Evolutionary conservation across 768 basidiomycete species (phyloP).

Genomic region (Psilocybe cyanescens): DNA sequence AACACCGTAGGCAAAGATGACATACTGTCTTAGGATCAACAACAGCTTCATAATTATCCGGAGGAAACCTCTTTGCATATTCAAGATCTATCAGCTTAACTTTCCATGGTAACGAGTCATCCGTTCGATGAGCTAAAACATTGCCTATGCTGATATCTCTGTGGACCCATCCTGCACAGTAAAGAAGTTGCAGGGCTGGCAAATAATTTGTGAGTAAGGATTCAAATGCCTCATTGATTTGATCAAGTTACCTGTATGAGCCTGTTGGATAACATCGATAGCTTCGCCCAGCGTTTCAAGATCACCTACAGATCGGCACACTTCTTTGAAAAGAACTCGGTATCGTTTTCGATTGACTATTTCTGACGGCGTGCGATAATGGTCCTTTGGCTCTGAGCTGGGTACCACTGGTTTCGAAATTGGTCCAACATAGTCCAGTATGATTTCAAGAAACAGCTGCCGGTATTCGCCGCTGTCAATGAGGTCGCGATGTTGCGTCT

Average conservation of each 20-base stretch:
- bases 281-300: background rate
- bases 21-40: too few relatives aligned
- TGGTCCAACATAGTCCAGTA: background rate
- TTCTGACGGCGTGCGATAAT: background rate
- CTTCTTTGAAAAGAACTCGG: background rate
- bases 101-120: too few relatives aligned
- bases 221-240: too few relatives aligned
- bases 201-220: too few relatives aligned
- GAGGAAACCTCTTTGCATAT: too few relatives aligned
- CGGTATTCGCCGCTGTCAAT: background rate
- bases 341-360: background rate
- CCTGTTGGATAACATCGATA: background rate
- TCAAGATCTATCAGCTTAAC: too few relatives aligned
- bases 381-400: background rate
- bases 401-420: background rate
- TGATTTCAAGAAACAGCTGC: background rate
- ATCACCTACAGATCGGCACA: background rate
- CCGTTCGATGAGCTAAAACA: too few relatives aligned
- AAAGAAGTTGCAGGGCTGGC: too few relatives aligned
- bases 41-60: too few relatives aligned
- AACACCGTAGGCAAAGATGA: too few relatives aligned
- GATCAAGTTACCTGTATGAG: conserved; percentile 11
- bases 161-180: too few relatives aligned
- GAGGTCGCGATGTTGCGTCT: background rate
- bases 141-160: too few relatives aligned